These are phyloP conservation scores for Rhodotorula sp. DNA, from an alignment of 1,284 basidiomycete species.

Conservation along the genomic window DNA sequence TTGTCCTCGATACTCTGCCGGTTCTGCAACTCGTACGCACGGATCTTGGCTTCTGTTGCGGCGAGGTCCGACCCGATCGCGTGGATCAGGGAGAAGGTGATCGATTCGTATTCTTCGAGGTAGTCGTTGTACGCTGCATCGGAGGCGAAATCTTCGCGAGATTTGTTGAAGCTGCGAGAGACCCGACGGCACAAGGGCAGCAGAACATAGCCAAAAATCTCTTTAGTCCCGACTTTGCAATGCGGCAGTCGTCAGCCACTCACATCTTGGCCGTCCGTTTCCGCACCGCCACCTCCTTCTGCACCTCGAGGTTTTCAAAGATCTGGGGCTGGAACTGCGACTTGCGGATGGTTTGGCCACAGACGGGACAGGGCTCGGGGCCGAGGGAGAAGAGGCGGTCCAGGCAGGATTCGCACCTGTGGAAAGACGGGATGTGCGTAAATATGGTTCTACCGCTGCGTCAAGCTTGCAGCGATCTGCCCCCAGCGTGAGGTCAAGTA, in stretches of 20 bases:
- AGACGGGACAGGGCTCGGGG: conserved; percentile 94
- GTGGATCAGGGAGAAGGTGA: conserved; percentile 95
- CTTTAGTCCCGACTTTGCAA: neutral
- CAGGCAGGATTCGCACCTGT: conserved; percentile 95
- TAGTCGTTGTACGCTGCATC: conserved; percentile 91
- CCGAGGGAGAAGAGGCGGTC: conserved; percentile 94
- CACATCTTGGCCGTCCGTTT: conserved; percentile 82
- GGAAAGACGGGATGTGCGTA: neutral
- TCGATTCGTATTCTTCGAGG: conserved; percentile 91
- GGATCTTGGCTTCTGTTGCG: conserved; percentile 79
- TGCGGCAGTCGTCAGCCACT: conserved; percentile 31
- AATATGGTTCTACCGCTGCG: neutral
- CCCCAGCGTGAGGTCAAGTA: neutral
- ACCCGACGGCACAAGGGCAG: neutral
- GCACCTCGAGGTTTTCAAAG: conserved; percentile 92
- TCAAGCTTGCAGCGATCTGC: no score
- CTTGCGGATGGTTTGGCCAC: conserved; percentile 84
- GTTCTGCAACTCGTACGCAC: conserved; percentile 75
- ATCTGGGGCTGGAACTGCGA: conserved; percentile 93
- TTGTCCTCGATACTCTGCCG: conserved; percentile 75
- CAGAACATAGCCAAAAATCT: no score
- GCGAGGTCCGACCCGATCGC: conserved; percentile 69
- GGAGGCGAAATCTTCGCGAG: conserved; percentile 81
- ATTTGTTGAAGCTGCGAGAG: conserved; percentile 80
- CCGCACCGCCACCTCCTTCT: conserved; percentile 91